These are phyloP conservation scores for Xerocomus subilludens DNA, from an alignment of 1,284 basidiomycete genomes.

Conservation along the genomic window DNA sequence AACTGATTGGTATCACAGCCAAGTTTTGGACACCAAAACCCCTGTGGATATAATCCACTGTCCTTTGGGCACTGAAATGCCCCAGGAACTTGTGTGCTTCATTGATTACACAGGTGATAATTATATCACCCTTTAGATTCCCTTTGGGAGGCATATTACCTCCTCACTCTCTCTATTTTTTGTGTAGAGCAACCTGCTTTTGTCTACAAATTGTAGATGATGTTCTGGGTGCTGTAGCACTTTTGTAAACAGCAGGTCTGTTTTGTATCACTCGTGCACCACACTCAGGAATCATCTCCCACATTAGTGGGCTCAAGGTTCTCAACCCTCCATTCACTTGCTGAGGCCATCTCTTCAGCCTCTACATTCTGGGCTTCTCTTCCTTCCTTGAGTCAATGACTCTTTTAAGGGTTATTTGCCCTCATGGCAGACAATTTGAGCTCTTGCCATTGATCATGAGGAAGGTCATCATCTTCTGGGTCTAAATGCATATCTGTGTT, in stretches of 20 bases:
- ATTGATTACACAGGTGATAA: not conserved
- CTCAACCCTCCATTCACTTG: no score
- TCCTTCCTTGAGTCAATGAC: no score
- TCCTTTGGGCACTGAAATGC: slow-evolving; percentile 15
- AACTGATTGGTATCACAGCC: slow-evolving; percentile 40
- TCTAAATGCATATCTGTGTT: no score
- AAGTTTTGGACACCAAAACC: slow-evolving; percentile 12
- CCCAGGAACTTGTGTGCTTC: slow-evolving; percentile 44
- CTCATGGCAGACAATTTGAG: not conserved
- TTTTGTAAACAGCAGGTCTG: not conserved
- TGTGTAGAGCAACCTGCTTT: not conserved
- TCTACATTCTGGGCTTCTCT: no score
- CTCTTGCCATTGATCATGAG: not conserved
- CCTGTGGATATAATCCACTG: slow-evolving; percentile 13
- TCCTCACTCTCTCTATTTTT: not conserved
- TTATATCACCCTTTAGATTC: not conserved
- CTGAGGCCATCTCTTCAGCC: no score
- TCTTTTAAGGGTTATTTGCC: no score
- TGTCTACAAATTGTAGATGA: not conserved
- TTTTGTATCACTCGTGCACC: not conserved
- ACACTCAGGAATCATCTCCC: not conserved
- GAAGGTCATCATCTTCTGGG: no score
- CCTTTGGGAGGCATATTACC: not conserved
- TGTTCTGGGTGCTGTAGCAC: not conserved
- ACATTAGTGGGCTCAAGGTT: not conserved